Base-by-base conservation (phyloP, 345 rosid genomes). In the Euphorbia pulcherrima region DNA sequence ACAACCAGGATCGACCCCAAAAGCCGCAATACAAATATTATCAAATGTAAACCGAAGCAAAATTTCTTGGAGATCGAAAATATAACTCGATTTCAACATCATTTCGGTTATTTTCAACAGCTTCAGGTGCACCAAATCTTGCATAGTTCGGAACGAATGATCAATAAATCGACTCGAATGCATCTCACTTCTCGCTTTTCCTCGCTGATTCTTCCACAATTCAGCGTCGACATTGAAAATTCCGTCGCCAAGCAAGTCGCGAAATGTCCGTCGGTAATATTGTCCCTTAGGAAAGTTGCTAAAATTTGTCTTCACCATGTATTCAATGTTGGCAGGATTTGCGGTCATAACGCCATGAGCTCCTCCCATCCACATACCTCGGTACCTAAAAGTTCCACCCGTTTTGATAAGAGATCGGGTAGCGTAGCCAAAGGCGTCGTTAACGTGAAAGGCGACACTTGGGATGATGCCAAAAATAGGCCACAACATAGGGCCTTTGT, bases 1-100 rank as follows among this genome's bases (percentile, higher is more conserved):
- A 64, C 90, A 86, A 2, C 89, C 96, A 0, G 94, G 85, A 79
- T 89, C 88, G 27, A 87, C 73, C 2, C 96, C 98, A 0, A 89
- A 80, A 47, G 92, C 90, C 0, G 87, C 82, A 10, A 71, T 76
- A 58, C 90, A 92, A 41, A 88, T 86, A 58, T 81, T 92, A 60
- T 89, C 96, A 60, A 92, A 88, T 5, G 98, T 92, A 56, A 89
- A 82, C 58, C 89, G 78, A 41, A 88, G 77, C 29, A 92, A 80
- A 47, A 92, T 64, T 29, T 86, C 92, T 74, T 92, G 96, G n/a
- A 89, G 79, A 80, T 92, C 92, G 50, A 89, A 81, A 24, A 71
- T 62, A 0, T 77, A 73, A 23, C 83, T 79, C 21, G 88, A 69
- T 37, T 59, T 52, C 0, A 74, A 70, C 50, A 83, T 51, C 63